phyloP scores from a whole-genome alignment of 2,329 filamentous ascomycete genomes.

The Neospermospora avenae region DNA sequence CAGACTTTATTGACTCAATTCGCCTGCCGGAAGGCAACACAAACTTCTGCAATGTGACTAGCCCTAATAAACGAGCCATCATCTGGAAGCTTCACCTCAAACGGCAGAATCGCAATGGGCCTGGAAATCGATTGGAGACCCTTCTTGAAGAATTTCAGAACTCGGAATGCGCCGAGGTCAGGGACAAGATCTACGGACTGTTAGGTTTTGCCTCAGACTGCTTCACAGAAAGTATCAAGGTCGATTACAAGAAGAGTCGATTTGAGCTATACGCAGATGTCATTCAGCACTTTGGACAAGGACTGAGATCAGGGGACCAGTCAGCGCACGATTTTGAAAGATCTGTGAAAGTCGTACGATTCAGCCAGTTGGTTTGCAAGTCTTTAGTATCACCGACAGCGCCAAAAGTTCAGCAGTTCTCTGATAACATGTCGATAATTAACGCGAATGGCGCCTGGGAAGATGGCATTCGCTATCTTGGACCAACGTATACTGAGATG shows the following conservation, averaged over 20 bases:
- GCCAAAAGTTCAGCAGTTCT: neutral
- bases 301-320: neutral
- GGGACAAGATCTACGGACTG: neutral
- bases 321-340: neutral
- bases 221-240: neutral
- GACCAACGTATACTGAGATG: constrained; percentile 4
- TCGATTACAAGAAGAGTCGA: neutral
- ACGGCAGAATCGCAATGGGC: neutral
- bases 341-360: neutral
- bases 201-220: neutral
- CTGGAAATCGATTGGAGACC: neutral
- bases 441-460: neutral
- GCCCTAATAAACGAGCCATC: too few species aligned
- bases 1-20: neutral
- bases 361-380: neutral
- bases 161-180: neutral
- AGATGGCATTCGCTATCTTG: neutral
- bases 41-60: too few species aligned
- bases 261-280: neutral
- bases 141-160: neutral
- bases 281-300: neutral
- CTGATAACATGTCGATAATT: neutral
- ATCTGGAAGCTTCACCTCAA: neutral
- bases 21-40: neutral
- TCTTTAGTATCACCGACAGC: neutral